Base-by-base conservation (phyloP, 257 asterid genomes). In the Forsythia suspensa region DNA sequence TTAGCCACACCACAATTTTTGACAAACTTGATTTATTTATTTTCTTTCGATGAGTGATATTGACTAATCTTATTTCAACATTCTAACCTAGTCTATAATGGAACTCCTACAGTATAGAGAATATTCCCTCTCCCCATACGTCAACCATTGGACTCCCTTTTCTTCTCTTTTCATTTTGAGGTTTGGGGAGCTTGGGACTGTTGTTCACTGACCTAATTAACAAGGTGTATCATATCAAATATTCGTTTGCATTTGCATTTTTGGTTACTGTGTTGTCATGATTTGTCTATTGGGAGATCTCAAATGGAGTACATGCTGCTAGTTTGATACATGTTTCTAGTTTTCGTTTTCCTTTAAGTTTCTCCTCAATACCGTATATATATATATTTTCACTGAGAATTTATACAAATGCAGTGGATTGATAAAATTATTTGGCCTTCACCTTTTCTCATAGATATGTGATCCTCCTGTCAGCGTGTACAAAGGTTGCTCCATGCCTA, bases 381-480 rank as follows among this genome's bases (percentile, higher is more conserved):
- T 51, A 0, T 29, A 29, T 12, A 3, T 15, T 18, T 55, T n/a
- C 66, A n/a, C 66, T 57, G 2, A 57, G 66, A 57, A 57, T 57
- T 2, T 16, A 57, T 57, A 57, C 67, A 57, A 15, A 76, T 46
- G 24, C 55, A 38, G 75, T 80, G 74, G 51, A 68, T 77, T 67
- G 20, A 70, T 76, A 40, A 74, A 85, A 44, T 63, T 76, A 12
- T 87, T 21, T 61, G 5, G 5, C 69, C 38, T 70, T 67, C 80
- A 80, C 72, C 69, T 78, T 80, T 73, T 43, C 71, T 83, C 71
- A 79, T 87, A 95, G 99, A 86, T 95, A 87, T 87, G 94, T 51
- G 96, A 95, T 76, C 98, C 98, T 84, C 97, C 99, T 39, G 99
- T 90, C 73, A 95, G 99, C 72, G 98, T 93, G 57, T 93, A 80